Percentiles rank a stretch among this genome's conserved stretches.
Evolutionary conservation across 371 early-diverging fungal genomes (phyloP).

Genomic region (Mucor sp.): DNA sequence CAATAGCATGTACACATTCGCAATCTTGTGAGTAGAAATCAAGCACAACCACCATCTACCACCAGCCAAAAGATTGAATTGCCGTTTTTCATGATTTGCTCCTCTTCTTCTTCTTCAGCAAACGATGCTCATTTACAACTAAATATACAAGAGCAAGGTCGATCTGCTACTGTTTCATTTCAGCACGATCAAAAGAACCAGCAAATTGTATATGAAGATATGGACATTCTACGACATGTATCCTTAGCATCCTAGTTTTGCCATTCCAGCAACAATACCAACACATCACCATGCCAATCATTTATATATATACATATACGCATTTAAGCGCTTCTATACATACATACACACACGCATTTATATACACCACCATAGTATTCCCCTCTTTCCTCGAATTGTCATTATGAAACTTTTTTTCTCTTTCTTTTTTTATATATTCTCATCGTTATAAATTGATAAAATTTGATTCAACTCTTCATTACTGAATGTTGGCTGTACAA

Average conservation of each 20-base stretch:
- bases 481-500: neutral
- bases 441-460: neutral
- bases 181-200: neutral
- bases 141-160: neutral
- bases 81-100: slow-evolving; percentile 18
- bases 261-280: neutral
- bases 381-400: neutral
- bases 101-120: neutral
- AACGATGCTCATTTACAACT: neutral
- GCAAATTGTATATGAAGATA: slow-evolving; percentile 9
- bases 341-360: neutral
- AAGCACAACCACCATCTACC: neutral
- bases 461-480: neutral
- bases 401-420: neutral
- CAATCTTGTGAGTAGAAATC: slow-evolving; percentile 20
- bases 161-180: slow-evolving; percentile 6
- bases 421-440: neutral
- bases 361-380: neutral
- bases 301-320: neutral
- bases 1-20: slow-evolving; percentile 18
- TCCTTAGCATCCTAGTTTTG: neutral
- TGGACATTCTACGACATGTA: slow-evolving; percentile 7
- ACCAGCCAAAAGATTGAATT: slow-evolving; percentile 4
- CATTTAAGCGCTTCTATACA: neutral
- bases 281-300: neutral